These are phyloP conservation scores for Dictyostelium gargantuum DNA, from an alignment of 208 protist genomes.

Conservation along the genomic window DNA sequence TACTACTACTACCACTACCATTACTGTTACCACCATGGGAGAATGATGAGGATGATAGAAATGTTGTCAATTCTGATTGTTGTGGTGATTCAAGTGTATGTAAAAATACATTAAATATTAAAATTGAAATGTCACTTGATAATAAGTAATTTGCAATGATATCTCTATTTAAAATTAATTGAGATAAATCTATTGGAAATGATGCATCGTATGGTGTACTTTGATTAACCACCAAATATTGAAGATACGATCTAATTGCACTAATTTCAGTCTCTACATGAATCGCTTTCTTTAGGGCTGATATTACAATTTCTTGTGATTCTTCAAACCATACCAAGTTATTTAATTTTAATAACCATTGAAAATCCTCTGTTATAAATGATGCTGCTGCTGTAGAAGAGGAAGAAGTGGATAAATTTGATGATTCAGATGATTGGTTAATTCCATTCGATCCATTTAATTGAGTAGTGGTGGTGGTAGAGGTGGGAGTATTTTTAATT, in stretches of 20 bases:
- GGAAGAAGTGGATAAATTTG: background rate
- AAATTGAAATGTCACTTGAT: background rate
- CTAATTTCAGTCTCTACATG: background rate
- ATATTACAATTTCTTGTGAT: background rate
- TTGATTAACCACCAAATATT: background rate
- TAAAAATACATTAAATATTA: background rate
- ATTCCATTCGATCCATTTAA: background rate
- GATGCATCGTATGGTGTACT: background rate
- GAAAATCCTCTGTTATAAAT: background rate
- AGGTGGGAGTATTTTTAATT: background rate
- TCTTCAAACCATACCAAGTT: background rate
- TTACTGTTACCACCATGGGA: background rate
- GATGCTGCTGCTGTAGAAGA: background rate
- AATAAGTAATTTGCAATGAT: background rate
- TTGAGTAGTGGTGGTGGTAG: background rate
- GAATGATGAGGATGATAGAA: background rate
- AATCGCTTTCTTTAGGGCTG: background rate
- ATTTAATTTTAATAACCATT: conserved; percentile 7
- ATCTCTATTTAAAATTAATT: background rate
- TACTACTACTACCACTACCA: background rate
- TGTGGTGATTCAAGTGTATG: background rate
- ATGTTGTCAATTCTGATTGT: background rate
- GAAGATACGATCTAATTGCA: background rate
- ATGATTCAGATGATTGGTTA: background rate
- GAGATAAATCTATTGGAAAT: background rate